Conservation (phyloP, 345 rosid species). For the Eucalyptus albens region DNA sequence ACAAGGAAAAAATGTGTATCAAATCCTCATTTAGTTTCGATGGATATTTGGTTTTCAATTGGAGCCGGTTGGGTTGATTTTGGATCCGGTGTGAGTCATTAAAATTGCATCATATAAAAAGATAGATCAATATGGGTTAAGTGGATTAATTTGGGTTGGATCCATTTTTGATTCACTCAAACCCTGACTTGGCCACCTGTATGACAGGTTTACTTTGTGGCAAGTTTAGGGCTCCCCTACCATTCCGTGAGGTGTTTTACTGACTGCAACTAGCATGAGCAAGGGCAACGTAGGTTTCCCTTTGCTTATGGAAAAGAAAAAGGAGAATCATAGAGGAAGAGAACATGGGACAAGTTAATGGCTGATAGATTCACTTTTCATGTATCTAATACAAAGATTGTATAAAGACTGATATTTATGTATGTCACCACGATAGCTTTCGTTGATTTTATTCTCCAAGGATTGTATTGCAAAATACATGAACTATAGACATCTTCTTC, state of each 20-base stretch:
- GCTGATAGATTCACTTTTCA: not conserved
- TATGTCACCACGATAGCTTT: not conserved
- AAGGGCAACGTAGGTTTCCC: not conserved
- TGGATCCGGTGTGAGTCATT: not conserved
- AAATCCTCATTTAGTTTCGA: constrained; percentile 14
- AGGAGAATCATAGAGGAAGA: not conserved
- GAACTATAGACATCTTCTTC: not conserved
- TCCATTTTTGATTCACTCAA: not conserved
- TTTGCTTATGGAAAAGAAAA: not conserved
- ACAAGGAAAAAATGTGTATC: constrained; percentile 4
- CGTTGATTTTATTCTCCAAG: not conserved
- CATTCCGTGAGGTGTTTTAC: not conserved
- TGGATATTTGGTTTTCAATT: not conserved
- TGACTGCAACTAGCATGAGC: not conserved
- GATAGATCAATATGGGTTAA: not conserved
- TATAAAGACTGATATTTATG: not conserved
- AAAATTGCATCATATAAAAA: not conserved
- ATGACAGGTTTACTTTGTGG: not conserved
- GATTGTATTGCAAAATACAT: not conserved
- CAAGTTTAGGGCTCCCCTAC: not conserved
- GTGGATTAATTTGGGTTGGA: not conserved
- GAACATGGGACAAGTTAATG: not conserved
- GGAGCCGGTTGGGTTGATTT: not conserved
- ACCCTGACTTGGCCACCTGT: not conserved
- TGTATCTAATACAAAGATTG: not conserved